Percentiles rank a stretch among this genome's conserved stretches.
phyloP scores from a whole-genome alignment of 2,329 filamentous ascomycete genomes.

The Fusarium solani-melongenae region DNA sequence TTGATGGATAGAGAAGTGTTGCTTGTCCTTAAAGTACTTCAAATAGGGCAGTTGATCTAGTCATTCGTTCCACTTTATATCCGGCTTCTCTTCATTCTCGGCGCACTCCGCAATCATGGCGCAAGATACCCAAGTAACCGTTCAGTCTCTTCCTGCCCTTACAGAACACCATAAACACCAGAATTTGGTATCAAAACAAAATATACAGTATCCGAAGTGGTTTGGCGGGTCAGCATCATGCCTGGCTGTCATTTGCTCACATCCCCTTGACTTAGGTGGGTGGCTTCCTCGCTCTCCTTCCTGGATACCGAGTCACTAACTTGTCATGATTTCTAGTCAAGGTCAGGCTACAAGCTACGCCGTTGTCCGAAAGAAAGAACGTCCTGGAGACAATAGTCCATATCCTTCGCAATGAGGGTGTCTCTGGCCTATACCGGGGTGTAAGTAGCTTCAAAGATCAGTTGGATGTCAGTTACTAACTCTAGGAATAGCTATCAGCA shows the following conservation, averaged over 20 bases:
- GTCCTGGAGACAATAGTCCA: constrained; percentile 2
- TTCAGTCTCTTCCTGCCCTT: not conserved
- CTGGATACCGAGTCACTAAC: not conserved
- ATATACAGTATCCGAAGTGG: constrained; percentile 24
- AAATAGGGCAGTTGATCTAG: not conserved
- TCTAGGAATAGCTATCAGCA: constrained; percentile 2
- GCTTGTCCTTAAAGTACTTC: not conserved
- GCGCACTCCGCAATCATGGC: not conserved
- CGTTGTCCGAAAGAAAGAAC: constrained; percentile 12
- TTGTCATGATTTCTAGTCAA: constrained; percentile 9
- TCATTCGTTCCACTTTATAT: not conserved
- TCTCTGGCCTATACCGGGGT: constrained; percentile 10
- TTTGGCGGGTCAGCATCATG: constrained; percentile 24
- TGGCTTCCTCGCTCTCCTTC: not conserved
- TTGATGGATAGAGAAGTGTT: not conserved
- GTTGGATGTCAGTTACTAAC: not conserved
- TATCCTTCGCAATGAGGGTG: constrained; percentile 15
- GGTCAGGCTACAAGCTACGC: constrained; percentile 13
- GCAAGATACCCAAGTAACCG: not conserved
- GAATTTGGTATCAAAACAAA: not conserved
- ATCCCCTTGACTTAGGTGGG: constrained; percentile 22
- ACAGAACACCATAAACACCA: not conserved
- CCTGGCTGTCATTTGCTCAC: constrained; percentile 23
- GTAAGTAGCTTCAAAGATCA: not conserved
- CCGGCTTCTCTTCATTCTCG: not conserved